Percentiles rank a stretch among this genome's conserved stretches.
Conservation (phyloP, 1,139 yeast species). For the Maudiozyma humilis region DNA sequence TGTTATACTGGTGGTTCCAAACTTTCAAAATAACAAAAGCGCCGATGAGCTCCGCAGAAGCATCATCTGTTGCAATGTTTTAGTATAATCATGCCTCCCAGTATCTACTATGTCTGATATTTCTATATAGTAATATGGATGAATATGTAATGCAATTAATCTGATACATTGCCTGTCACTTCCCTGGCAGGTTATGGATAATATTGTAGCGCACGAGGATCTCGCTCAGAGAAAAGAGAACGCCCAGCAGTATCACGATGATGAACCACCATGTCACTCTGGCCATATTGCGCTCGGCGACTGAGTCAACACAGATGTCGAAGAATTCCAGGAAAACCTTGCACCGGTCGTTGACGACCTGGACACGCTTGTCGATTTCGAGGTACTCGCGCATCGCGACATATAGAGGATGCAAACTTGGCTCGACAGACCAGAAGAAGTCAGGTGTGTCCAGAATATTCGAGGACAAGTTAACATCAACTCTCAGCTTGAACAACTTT, state of each 20-base stretch:
- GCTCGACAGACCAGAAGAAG: conserved; percentile 94
- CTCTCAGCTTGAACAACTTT: conserved; percentile 75
- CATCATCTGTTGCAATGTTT: too few species aligned
- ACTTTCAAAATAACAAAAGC: too few species aligned
- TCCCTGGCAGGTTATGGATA: conserved; percentile 26
- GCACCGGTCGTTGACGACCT: conserved; percentile 86
- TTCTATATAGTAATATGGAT: neutral
- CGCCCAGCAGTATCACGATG: conserved; percentile 67
- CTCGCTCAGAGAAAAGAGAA: conserved; percentile 58
- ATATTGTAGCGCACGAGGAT: conserved; percentile 50
- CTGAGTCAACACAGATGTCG: conserved; percentile 86
- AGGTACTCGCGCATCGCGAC: conserved; percentile 83
- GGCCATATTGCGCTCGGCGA: conserved; percentile 86
- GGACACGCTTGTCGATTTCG: conserved; percentile 90
- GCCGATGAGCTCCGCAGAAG: too few species aligned
- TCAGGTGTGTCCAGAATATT: conserved; percentile 92
- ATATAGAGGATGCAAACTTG: conserved; percentile 87
- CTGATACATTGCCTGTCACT: neutral
- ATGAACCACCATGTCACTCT: conserved; percentile 89
- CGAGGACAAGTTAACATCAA: conserved; percentile 86
- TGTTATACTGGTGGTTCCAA: too few species aligned
- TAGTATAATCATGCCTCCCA: too few species aligned
- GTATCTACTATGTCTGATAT: conserved; percentile 1
- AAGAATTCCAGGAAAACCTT: conserved; percentile 88
- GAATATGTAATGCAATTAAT: neutral